Evolutionary conservation across 192 early-diverging fungal species (phyloP).

Genomic region (Umbelopsis sp.): DNA sequence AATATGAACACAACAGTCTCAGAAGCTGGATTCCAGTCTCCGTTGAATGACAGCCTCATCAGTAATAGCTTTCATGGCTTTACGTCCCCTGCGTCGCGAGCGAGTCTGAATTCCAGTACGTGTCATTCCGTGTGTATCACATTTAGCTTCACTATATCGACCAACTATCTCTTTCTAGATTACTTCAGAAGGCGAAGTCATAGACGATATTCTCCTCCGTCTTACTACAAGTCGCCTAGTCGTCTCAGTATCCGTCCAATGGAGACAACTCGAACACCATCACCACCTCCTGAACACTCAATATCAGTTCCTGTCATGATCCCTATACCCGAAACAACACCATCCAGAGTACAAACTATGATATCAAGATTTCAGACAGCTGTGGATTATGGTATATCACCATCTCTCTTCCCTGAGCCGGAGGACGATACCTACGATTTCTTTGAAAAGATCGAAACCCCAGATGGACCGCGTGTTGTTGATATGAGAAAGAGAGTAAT

Average conservation of each 20-base stretch:
- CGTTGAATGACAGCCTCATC: background rate
- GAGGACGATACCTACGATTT: background rate
- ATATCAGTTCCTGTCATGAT: slow-evolving; percentile 7
- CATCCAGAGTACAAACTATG: slow-evolving; percentile 3
- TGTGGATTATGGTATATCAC: slow-evolving; percentile 13
- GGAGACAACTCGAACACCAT: background rate
- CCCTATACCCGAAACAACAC: slow-evolving; percentile 16
- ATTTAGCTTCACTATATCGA: background rate
- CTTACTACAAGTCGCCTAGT: slow-evolving; percentile 1
- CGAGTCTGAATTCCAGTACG: background rate
- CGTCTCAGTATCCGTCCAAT: background rate
- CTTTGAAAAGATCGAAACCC: slow-evolving; percentile 1
- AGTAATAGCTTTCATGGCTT: background rate
- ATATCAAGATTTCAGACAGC: slow-evolving; percentile 15
- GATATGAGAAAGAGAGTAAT: background rate
- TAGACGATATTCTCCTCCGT: slow-evolving; percentile 6
- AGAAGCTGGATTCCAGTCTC: background rate
- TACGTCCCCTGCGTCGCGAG: background rate
- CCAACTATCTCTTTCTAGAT: too few species aligned
- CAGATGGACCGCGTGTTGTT: slow-evolving; percentile 5
- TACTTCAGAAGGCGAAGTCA: background rate
- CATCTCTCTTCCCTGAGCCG: background rate
- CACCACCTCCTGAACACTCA: slow-evolving; percentile 1
- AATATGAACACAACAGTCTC: background rate
- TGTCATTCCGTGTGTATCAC: background rate